Evolutionary conservation across 148 eudicot genomes (phyloP), one percentile per base, ranked within the genome.

Genomic region (Nepenthes mirabilis): DNA sequence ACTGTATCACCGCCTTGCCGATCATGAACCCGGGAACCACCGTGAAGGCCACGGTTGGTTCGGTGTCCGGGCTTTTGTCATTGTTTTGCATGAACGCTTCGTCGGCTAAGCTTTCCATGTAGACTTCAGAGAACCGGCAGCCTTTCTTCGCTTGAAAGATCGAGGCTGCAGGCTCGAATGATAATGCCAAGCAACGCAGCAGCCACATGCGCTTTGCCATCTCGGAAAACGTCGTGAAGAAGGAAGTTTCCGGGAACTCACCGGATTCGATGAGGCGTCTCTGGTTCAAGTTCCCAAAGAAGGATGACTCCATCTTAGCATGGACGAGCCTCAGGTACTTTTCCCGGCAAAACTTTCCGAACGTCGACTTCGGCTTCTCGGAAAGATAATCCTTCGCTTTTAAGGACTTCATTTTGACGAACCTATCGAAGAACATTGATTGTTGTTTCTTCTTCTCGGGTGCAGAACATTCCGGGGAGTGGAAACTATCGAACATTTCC

Each of bases 1-100:
- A 83, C 60, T 93, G 98, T 35, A 93, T 67, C 2, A 86, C 76
- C 3, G 84, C 82, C 65, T 79, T 82, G 33, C 85, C 84, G 11
- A 93, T 68, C 78, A 71, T 86, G 65, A 93, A 88, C 59, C 99
- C 99, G 0, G 97, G 99, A 59, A 88, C 78, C n/a, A 93, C 99
- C 0, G 86, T 75, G 63, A 93, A 86, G 0, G 84, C 95, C 55
- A 86, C 95, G 1, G 62, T 40, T 9, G 91, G 93, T 37, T 78
- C 88, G 1, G 72, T 34, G 55, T 71, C 79, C 2, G 47, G 64
- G 1, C 9, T n/a, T 0, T 37, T 33, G 8, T 34, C 56, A 63
- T 33, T 9, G 11, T 36, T 36, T 8, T 65, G 34, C 47, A 65
- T 58, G 63, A 88, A 86, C 0, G 85, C 80, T 64, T 93, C 98